These are phyloP conservation scores for Quercus rubra DNA, from an alignment of 306 rosid genomes.

Conservation along the genomic window DNA sequence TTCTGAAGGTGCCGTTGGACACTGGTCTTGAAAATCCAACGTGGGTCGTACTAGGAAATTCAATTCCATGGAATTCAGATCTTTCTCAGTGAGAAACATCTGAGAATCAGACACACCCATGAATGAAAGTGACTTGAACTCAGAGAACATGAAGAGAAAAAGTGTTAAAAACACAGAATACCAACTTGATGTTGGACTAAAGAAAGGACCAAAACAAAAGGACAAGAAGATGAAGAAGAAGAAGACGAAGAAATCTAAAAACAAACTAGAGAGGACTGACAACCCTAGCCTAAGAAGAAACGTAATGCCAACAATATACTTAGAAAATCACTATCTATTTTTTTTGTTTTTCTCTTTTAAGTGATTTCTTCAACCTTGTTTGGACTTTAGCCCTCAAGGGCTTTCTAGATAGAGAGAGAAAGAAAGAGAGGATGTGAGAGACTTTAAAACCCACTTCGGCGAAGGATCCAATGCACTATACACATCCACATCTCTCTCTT, in stretches of 20 bases:
- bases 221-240: constrained; percentile 1
- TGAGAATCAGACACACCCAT: constrained; percentile 37
- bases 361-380: constrained; percentile 24
- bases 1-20: background rate
- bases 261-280: background rate
- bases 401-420: constrained; percentile 16
- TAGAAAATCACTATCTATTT: constrained; percentile 3
- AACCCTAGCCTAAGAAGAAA: background rate
- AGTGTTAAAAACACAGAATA: no score
- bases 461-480: constrained; percentile 76
- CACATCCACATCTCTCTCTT: constrained; percentile 2
- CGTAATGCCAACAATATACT: background rate
- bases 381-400: constrained; percentile 41
- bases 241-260: background rate
- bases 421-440: background rate
- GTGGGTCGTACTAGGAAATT: constrained; percentile 19
- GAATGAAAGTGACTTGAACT: constrained; percentile 13
- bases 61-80: constrained; percentile 32
- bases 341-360: background rate
- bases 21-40: constrained; percentile 13
- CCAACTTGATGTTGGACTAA: background rate
- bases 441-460: constrained; percentile 40
- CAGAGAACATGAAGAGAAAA: background rate
- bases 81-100: constrained; percentile 38
- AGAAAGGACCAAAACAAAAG: background rate